These are phyloP conservation scores for Amphirosellinia nigrospora DNA, from an alignment of 495 filamentous ascomycete genomes.

Conservation along the genomic window DNA sequence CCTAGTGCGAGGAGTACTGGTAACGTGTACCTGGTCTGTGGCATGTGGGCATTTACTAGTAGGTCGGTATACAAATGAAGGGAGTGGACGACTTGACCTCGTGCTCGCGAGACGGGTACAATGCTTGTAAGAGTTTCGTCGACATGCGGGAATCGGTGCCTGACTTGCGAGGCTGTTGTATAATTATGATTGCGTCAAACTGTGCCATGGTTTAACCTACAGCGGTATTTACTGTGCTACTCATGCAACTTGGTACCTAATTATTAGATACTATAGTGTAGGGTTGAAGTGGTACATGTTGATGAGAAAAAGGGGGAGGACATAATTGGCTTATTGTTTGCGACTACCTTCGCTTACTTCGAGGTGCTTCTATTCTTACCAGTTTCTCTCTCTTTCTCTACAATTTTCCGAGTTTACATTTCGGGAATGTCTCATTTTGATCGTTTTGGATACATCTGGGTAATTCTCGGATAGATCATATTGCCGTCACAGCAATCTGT, in stretches of 20 bases:
- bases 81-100: neutral
- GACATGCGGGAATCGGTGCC: neutral
- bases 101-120: neutral
- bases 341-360: neutral
- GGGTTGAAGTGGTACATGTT: neutral
- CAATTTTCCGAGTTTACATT: neutral
- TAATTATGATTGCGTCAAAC: neutral
- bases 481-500: neutral
- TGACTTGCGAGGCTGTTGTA: neutral
- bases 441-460: too few relatives aligned
- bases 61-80: too few relatives aligned
- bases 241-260: neutral
- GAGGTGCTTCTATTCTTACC: neutral
- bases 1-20: too few relatives aligned
- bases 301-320: too few relatives aligned
- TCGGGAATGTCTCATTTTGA: too few relatives aligned
- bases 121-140: neutral
- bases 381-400: neutral
- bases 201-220: neutral
- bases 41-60: too few relatives aligned
- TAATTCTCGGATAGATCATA: neutral
- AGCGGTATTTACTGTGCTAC: neutral
- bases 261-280: neutral
- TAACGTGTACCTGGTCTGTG: too few relatives aligned
- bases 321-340: too few relatives aligned